Evolutionary conservation across 1,139 yeast species (phyloP), one percentile per base, ranked within the genome.

Genomic region (Sugiyamaella pinicola): DNA sequence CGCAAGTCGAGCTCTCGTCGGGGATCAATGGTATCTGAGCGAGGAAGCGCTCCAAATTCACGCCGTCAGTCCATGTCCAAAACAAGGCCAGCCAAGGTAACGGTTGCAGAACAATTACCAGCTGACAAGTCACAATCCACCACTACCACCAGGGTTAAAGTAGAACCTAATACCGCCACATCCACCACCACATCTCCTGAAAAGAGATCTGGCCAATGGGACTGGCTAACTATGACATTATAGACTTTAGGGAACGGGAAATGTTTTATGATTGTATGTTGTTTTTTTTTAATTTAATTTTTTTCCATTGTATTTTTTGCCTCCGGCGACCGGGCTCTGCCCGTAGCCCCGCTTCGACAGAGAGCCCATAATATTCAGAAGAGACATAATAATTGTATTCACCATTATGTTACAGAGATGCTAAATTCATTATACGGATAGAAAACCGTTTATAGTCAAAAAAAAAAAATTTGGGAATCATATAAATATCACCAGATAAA

Each of bases 191-290:
- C 22, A 4, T 40, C 33, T 3, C 34, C 45, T 12, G 52, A 47
- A 21, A 51, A 48, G 49, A 52, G 42, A 40, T 57, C 56, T 2
- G 64, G 60, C 28, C 70, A 67, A 47, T 68, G 71, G 71, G 71
- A 68, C 38, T 68, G 71, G 71, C 49, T 67, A 39, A 65, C 70
- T 12, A 68, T 67, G 70, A 64, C 69, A 4, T 55, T 67, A 42
- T 67, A 58, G 59, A 42, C 13, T 6, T 29, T 29, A 4, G 34
- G 34, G 17, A 8, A 5, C 9, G 12, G 19, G 17, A 12, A 18
- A 22, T n/a, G 15, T 18, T 45, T 35, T 35, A 45, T 31, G 29
- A 24, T 24, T 34, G 4, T 48, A 48, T 28, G 47, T 42, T 9
- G 37, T 13, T 35, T 9, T 40, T 8, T 33, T 47, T 19, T 38